phyloP scores from a whole-genome alignment of 2,329 filamentous ascomycete species.

The Nectriaceae sp. region DNA sequence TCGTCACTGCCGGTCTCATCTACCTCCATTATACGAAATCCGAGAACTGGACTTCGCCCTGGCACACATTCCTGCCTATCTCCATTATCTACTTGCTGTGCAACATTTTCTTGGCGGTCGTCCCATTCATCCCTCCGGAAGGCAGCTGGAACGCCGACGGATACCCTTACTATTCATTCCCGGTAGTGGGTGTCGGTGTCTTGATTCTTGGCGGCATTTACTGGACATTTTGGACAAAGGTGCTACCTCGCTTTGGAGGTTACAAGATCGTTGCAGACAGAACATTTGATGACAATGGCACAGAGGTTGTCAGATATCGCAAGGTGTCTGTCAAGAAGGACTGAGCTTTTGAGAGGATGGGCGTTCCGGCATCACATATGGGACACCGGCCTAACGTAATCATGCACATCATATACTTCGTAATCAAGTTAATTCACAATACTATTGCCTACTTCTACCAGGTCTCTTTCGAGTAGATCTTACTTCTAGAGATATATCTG shows the following conservation, averaged over 20 bases:
- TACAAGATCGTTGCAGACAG: slow-evolving; percentile 51
- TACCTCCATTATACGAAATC: slow-evolving; percentile 56
- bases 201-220: slow-evolving; percentile 52
- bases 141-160: slow-evolving; percentile 48
- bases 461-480: too few relatives aligned
- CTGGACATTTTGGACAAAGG: slow-evolving; percentile 56
- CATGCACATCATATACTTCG: too few relatives aligned
- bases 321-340: slow-evolving; percentile 32
- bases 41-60: slow-evolving; percentile 55
- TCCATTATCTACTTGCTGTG: slow-evolving; percentile 50
- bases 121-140: slow-evolving; percentile 57
- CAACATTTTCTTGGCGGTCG: slow-evolving; percentile 54
- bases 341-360: slow-evolving; percentile 7
- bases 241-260: slow-evolving; percentile 49
- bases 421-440: too few relatives aligned
- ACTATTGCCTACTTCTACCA: too few relatives aligned
- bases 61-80: slow-evolving; percentile 51
- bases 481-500: too few relatives aligned
- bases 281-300: slow-evolving; percentile 39
- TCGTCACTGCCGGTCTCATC: slow-evolving; percentile 58
- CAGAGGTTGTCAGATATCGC: slow-evolving; percentile 43
- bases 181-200: slow-evolving; percentile 54
- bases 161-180: slow-evolving; percentile 59
- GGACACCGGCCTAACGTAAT: too few relatives aligned
- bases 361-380: too few relatives aligned